Percentiles rank a stretch among this genome's conserved stretches.
phyloP scores from a whole-genome alignment of 331 rosid genomes.

The Prunus yedoensis region DNA sequence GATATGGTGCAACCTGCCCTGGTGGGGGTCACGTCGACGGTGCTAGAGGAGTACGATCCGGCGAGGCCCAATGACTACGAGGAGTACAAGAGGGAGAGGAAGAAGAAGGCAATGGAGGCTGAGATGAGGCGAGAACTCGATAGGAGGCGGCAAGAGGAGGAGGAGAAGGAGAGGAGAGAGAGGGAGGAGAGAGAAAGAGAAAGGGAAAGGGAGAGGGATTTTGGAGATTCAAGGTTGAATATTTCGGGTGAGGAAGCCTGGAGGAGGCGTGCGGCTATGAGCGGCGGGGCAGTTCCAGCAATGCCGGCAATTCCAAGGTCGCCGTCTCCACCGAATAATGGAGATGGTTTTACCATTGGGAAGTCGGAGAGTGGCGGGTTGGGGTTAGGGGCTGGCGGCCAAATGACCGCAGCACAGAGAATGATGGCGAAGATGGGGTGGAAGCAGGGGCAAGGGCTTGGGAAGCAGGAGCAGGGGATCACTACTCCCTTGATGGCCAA shows the following conservation, averaged over 20 bases:
- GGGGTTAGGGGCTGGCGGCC: slow-evolving; percentile 96
- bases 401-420: slow-evolving; percentile 96
- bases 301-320: slow-evolving; percentile 52
- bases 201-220: slow-evolving; percentile 30
- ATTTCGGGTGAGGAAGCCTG: slow-evolving; percentile 98
- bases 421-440: slow-evolving; percentile 99
- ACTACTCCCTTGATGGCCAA: slow-evolving; percentile 98
- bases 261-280: slow-evolving; percentile 95
- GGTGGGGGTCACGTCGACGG: slow-evolving; percentile 80
- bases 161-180: slow-evolving; percentile 57
- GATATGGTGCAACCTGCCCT: slow-evolving; percentile 59
- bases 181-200: slow-evolving; percentile 41
- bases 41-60: slow-evolving; percentile 95
- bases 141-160: slow-evolving; percentile 78
- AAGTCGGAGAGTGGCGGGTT: slow-evolving; percentile 84
- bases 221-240: slow-evolving; percentile 55
- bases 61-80: slow-evolving; percentile 94
- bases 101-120: slow-evolving; percentile 73
- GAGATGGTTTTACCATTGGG: slow-evolving; percentile 80
- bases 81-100: slow-evolving; percentile 82
- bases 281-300: slow-evolving; percentile 32
- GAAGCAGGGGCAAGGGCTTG: slow-evolving; percentile 98
- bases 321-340: slow-evolving; percentile 71
- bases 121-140: slow-evolving; percentile 77
- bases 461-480: slow-evolving; percentile 95